Base-by-base conservation (phyloP, 2,329 filamentous ascomycete species). In the Trichoderma polysporum region DNA sequence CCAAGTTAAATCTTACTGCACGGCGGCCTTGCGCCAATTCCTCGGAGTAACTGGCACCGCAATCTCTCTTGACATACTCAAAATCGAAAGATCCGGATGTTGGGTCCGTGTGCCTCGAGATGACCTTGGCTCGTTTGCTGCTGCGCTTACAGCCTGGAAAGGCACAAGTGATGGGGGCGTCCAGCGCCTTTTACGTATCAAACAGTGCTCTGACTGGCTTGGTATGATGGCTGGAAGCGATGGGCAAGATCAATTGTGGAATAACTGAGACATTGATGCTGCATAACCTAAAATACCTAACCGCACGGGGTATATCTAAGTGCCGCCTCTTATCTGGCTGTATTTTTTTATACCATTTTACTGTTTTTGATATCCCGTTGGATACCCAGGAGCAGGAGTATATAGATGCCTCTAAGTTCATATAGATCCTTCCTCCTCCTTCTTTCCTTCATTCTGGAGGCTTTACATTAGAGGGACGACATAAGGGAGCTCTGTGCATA, bases 401-500 rank as follows among this genome's bases (percentile, higher is more conserved):
- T 35, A 25, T 37, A 35, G 27, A 4, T 45, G 1, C 15, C 50
- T 50, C 50, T 50, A 66, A n/a, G 62, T 67, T 73, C 74, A 47
- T 49, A 47, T n/a, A 53, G 50, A 37, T 27, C n/a, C 37, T 67
- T 49, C 19, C 17, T 61, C n/a, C 15, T 13, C 56, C 37, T 6
- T 31, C 17, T 22, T 37, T 27, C 45, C 12, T 12, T 25, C 19
- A 19, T n/a, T 41, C 35, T 31, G 39, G 66, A 68, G 13, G 12
- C 35, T 22, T 73, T 85, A 91, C 86, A 93, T 90, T 83, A 93
- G 86, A 72, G n/a, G n/a, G 87, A 87, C 68, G 88, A 91, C 84
- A 91, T 90, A 76, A 96, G 86, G 68, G 92, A 93, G 78, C 87
- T 94, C 76, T 92, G 90, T 57, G 92, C 92, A 78, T 97, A 97